Percentiles rank a stretch among this genome's conserved stretches.
Evolutionary conservation across 1,139 yeast species (phyloP).

Genomic region (Candida anutae): DNA sequence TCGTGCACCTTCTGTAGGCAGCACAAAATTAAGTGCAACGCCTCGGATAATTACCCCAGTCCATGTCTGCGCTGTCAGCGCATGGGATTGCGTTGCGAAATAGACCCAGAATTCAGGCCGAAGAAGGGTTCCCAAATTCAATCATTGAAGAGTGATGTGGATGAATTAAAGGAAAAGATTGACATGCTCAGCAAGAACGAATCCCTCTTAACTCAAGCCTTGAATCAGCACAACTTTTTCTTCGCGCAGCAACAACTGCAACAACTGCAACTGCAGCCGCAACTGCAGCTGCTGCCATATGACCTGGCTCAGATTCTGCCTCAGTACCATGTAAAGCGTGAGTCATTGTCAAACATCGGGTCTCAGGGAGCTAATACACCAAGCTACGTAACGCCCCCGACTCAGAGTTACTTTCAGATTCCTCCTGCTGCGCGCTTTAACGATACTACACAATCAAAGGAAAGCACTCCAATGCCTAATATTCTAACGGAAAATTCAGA

Average conservation of each 20-base stretch:
- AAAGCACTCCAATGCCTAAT: constrained; percentile 6
- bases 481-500: constrained; percentile 18
- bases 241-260: constrained; percentile 17
- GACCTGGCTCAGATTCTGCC: constrained; percentile 3
- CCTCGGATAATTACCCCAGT: constrained; percentile 72
- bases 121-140: constrained; percentile 89
- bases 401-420: constrained; percentile 1
- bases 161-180: constrained; percentile 69
- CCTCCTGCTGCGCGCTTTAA: constrained; percentile 3
- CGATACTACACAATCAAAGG: constrained; percentile 1
- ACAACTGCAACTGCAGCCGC: constrained; percentile 7
- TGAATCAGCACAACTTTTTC: constrained; percentile 38
- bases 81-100: constrained; percentile 75
- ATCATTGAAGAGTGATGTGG: constrained; percentile 74
- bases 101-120: constrained; percentile 88
- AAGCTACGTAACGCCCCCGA: constrained; percentile 5
- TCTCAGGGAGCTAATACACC: constrained; percentile 7
- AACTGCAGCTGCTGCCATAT: constrained; percentile 3
- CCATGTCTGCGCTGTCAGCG: constrained; percentile 80
- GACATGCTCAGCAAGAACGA: constrained; percentile 69
- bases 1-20: constrained; percentile 94
- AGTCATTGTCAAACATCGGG: not conserved
- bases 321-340: not conserved
- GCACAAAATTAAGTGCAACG: constrained; percentile 90
- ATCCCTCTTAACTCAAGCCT: constrained; percentile 55